phyloP scores from a whole-genome alignment of 805 yeast species.

The Wickerhamomyces subpelliculosus region DNA sequence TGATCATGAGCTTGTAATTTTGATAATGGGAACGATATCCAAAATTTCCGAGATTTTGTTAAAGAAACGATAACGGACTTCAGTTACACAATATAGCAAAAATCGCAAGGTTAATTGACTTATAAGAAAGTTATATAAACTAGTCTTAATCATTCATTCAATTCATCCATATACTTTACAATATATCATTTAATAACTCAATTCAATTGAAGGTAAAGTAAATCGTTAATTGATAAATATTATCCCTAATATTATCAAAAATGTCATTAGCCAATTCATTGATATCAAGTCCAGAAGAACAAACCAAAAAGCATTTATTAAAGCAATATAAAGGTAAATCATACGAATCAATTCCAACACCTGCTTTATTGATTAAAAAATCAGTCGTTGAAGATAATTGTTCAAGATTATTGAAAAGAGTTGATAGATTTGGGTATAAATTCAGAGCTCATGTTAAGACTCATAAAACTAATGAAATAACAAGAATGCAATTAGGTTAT shows the following conservation, averaged over 20 bases:
- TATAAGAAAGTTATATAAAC: too few relatives aligned
- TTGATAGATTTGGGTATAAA: slow-evolving; percentile 26
- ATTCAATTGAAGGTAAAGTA: slow-evolving; percentile 1
- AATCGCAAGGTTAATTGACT: too few relatives aligned
- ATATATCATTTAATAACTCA: too few relatives aligned
- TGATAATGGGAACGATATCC: too few relatives aligned
- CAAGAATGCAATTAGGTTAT: slow-evolving; percentile 44
- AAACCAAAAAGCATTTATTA: slow-evolving; percentile 9
- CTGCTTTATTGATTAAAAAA: slow-evolving; percentile 45
- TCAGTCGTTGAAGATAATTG: slow-evolving; percentile 33
- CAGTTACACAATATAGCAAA: too few relatives aligned
- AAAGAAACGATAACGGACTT: too few relatives aligned
- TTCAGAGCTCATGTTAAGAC: slow-evolving; percentile 76
- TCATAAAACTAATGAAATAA: slow-evolving; percentile 61
- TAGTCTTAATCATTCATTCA: too few relatives aligned
- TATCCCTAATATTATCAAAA: neutral
- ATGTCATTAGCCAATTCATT: slow-evolving; percentile 12
- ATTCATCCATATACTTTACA: too few relatives aligned
- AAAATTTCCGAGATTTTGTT: too few relatives aligned
- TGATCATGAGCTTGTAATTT: too few relatives aligned
- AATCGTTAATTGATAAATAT: slow-evolving; percentile 3
- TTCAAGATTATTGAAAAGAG: slow-evolving; percentile 38
- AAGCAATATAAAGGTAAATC: slow-evolving; percentile 33
- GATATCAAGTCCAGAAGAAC: slow-evolving; percentile 11
- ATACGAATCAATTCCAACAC: slow-evolving; percentile 48